phyloP scores from a whole-genome alignment of 441 rosid species.

The Aquilaria agallochum region DNA sequence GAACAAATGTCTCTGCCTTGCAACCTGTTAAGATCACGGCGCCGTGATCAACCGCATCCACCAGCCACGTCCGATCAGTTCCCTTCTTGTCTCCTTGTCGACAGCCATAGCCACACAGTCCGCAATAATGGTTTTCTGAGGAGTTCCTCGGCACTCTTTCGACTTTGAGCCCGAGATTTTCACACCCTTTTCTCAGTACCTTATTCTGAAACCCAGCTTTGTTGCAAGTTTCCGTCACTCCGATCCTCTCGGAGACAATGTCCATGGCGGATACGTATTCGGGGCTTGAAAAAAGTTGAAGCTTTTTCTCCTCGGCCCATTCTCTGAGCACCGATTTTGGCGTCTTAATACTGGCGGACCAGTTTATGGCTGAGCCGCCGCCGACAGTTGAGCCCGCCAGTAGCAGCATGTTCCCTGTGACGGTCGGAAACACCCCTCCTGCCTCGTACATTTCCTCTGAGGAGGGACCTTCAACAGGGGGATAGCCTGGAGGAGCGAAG shows the following conservation, averaged over 20 bases:
- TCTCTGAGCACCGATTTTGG: slow-evolving; percentile 61
- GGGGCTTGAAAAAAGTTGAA: slow-evolving; percentile 39
- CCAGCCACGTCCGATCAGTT: slow-evolving; percentile 78
- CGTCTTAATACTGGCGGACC: slow-evolving; percentile 83
- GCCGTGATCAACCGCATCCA: slow-evolving; percentile 66
- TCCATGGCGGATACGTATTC: slow-evolving; percentile 70
- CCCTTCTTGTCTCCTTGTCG: slow-evolving; percentile 78
- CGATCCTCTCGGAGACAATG: slow-evolving; percentile 61
- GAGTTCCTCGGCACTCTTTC: slow-evolving; percentile 61
- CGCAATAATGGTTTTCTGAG: slow-evolving; percentile 70
- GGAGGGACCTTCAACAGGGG: slow-evolving; percentile 69
- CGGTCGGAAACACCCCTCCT: slow-evolving; percentile 56
- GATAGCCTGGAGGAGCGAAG: slow-evolving; percentile 46
- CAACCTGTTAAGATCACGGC: slow-evolving; percentile 78
- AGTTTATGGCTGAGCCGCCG: slow-evolving; percentile 85
- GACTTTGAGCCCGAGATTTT: slow-evolving; percentile 54
- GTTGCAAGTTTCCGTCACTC: slow-evolving; percentile 57
- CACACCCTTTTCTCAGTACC: slow-evolving; percentile 71
- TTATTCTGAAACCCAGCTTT: slow-evolving; percentile 75
- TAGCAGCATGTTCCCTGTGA: slow-evolving; percentile 30
- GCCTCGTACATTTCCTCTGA: slow-evolving; percentile 46
- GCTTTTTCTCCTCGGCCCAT: slow-evolving; percentile 55
- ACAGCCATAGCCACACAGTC: slow-evolving; percentile 84
- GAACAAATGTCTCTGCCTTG: slow-evolving; percentile 66
- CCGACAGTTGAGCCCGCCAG: slow-evolving; percentile 81